phyloP scores from a whole-genome alignment of 371 early-diverging fungal species.

The Haplosporangium sp. region DNA sequence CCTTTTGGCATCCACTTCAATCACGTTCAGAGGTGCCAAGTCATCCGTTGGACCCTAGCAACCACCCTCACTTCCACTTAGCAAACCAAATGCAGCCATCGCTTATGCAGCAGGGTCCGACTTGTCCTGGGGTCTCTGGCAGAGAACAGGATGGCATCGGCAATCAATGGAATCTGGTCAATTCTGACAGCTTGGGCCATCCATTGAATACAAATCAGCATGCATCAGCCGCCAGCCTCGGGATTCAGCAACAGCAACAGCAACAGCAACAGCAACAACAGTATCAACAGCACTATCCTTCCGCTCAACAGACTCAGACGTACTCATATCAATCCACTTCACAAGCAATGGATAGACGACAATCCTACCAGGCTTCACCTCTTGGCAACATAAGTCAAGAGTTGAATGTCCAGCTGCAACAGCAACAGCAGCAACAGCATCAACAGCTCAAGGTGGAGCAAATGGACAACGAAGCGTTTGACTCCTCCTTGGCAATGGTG shows the following conservation, averaged over 20 bases:
- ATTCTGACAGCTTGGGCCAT: too few species aligned
- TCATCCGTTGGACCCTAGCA: constrained; percentile 1
- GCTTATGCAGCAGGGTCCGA: too few species aligned
- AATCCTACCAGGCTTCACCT: too few species aligned
- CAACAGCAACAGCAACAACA: constrained; percentile 4
- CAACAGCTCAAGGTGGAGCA: constrained; percentile 7
- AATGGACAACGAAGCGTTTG: constrained; percentile 21
- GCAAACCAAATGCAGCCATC: too few species aligned
- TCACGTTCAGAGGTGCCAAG: background rate
- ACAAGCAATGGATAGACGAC: too few species aligned
- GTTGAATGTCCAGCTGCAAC: background rate
- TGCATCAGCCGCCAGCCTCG: background rate
- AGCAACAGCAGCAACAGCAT: background rate
- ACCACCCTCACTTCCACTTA: background rate
- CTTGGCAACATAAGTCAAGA: too few species aligned
- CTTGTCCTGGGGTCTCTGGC: too few species aligned
- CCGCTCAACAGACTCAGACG: too few species aligned
- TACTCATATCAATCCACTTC: too few species aligned
- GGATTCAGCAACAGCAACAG: constrained; percentile 1
- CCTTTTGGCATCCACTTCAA: background rate
- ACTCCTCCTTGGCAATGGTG: constrained; percentile 23
- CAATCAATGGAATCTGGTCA: too few species aligned
- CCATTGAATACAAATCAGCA: too few species aligned
- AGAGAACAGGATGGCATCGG: too few species aligned
- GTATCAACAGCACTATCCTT: constrained; percentile 2